A percentile compares a stretch with the other conserved stretches of the same genome.
Conservation (phyloP, 345 rosid species). For the Euclidium syriacum region DNA sequence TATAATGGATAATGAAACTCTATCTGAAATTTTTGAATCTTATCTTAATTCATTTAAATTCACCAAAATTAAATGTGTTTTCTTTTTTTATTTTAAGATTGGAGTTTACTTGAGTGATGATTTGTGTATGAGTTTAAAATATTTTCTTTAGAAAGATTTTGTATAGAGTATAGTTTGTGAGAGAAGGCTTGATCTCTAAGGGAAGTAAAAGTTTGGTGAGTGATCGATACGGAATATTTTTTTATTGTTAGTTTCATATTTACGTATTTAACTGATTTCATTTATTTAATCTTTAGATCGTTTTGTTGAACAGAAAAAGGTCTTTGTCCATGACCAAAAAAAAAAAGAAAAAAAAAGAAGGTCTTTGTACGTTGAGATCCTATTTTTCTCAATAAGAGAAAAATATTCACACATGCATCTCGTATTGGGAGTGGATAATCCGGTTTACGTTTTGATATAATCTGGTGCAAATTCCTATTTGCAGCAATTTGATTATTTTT, state of each 20-base stretch:
- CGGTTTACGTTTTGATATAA: too few relatives aligned
- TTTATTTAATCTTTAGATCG: not conserved
- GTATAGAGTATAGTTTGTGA: not conserved
- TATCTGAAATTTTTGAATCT: conserved; percentile 27
- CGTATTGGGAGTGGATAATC: too few relatives aligned
- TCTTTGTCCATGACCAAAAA: too few relatives aligned
- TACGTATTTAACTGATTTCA: conserved; percentile 10
- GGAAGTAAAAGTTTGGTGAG: conserved; percentile 31
- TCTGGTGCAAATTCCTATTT: too few relatives aligned
- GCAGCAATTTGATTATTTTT: too few relatives aligned
- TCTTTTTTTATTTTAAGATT: not conserved
- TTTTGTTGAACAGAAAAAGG: too few relatives aligned
- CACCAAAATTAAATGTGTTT: not conserved
- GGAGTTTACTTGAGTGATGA: conserved; percentile 23
- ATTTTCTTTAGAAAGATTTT: not conserved
- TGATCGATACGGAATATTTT: conserved; percentile 21
- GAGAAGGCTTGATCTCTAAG: conserved; percentile 37
- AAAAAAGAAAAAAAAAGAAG: too few relatives aligned
- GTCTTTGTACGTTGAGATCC: too few relatives aligned
- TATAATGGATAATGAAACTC: conserved; percentile 44
- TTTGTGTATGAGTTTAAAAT: conserved; percentile 4
- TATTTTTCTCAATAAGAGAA: too few relatives aligned
- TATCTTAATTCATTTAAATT: not conserved
- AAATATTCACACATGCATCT: too few relatives aligned
- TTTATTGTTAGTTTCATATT: not conserved